Base-by-base conservation (phyloP, 225 moss, liverwort and hornwort species). In the Bryoerythrophyllum caledonicum region DNA sequence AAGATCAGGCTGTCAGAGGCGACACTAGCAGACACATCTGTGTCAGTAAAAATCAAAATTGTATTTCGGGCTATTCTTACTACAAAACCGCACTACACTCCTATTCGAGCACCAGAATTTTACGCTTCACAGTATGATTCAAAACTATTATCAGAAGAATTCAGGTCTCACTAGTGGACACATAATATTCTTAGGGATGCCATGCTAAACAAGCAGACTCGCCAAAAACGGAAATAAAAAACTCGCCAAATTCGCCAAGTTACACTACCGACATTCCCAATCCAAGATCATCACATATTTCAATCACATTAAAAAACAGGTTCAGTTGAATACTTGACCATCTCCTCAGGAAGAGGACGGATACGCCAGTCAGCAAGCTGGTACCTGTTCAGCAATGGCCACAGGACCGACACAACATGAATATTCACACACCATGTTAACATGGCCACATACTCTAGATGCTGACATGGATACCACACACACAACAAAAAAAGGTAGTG, bases 321-420 rank as follows among this genome's bases (percentile, higher is more conserved):
- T 65, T 30, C 41, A 79, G 76, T 63, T 46, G n/a, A 57, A 74
- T 81, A 97, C 99, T 93, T 95, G 71, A 87, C 81, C 99, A 99
- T 99, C 68, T 93, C 99, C 24, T 80, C 63, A 51, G 93, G 90
- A 74, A 99, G 75, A 53, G 99, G 99, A 68, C 99, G 89, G 81
- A 99, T 86, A 49, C 99, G 91, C 99, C 99, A 99, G 77, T 99
- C 99, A 34, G 99, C 95, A 79, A 99, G 91, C 88, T 99, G 99
- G 64, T 95, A 99, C 56, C 97, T 99, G 82, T 20, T 53, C 63
- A 65, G 21, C 75, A 54, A 70, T 73, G 17, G 25, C 59, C 43
- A 49, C 70, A 77, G 19, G 25, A 64, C 4, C 57, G 41, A 70
- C 46, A 35, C 19, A 72, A 28, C 27, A 64, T 63, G 30, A 46